Base-by-base conservation (phyloP, 2,329 filamentous ascomycete species). In the Colletotrichum graminicola region DNA sequence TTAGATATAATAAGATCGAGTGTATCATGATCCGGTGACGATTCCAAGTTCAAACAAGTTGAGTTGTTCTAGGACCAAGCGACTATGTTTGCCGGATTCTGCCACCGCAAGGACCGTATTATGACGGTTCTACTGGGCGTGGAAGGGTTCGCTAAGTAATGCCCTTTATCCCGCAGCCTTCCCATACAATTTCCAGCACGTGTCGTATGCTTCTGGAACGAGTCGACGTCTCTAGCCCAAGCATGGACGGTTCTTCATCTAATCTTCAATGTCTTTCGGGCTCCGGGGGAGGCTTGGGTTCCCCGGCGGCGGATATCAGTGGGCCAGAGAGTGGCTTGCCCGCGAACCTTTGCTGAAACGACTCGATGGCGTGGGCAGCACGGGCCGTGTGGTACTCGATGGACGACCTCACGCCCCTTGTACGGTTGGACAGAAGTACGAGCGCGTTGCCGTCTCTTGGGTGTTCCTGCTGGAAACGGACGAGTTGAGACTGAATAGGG, bases 371-470 rank as follows among this genome's bases (percentile, higher is more conserved):
- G 7, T 45, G 41, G 6, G 43, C 39, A 18, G 67, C 67, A 26
- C 63, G 67, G 5, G 26, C 41, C 36, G 23, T 62, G 63, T 71
- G 67, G 10, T 71, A 56, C n/a, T 57, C 26, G 8, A 67, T 51
- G 51, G 63, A 56, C 32, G 62, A 62, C 34, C 43, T 62, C 34
- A 61, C 34, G 41, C 55, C 34, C 34, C 56, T 49, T 32, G 63
- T 26, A 18, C 43, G 51, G 26, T 51, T 2, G 21, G 41, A 26
- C 3, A 71, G 56, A 32, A 34, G 16, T 2, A 62, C 56, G 23
- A 71, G 41, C 16, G 26, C 21, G 41, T 71, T 71, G 26, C 67
- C 67, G 23, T 71, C 63, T 21, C 43, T 54, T 1, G 34, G 41
- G 8, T 8, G 7, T 21, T 71, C 67, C 16, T 45, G 41, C 14